Evolutionary conservation across 352 stramenopile genomes (phyloP).

Genomic region (Phytophthora multivora): DNA sequence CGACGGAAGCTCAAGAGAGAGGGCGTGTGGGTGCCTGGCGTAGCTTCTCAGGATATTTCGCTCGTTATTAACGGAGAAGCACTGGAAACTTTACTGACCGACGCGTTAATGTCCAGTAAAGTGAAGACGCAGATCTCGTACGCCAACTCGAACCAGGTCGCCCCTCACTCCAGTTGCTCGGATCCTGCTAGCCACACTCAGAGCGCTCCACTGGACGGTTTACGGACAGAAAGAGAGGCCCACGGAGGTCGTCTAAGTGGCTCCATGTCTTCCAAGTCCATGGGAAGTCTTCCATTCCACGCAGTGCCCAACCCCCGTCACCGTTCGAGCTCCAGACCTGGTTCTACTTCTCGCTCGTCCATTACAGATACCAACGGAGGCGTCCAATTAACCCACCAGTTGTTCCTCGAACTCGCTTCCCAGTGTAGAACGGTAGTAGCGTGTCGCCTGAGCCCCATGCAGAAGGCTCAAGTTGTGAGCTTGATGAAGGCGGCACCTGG

Average conservation of each 20-base stretch:
- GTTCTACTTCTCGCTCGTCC: slow-evolving; percentile 43
- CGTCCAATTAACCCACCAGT: slow-evolving; percentile 50
- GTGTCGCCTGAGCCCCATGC: slow-evolving; percentile 89
- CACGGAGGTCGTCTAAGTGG: slow-evolving; percentile 27
- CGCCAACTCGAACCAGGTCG: slow-evolving; percentile 24
- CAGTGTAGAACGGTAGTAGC: slow-evolving; percentile 89
- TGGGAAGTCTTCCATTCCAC: slow-evolving; percentile 43
- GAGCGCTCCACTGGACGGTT: slow-evolving; percentile 4
- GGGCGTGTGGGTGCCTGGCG: slow-evolving; percentile 78
- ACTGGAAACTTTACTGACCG: slow-evolving; percentile 68
- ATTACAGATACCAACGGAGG: slow-evolving; percentile 21
- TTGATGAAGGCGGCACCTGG: slow-evolving; percentile 89
- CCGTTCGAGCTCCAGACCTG: slow-evolving; percentile 24
- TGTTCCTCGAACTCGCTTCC: slow-evolving; percentile 85
- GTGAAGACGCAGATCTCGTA: slow-evolving; percentile 21
- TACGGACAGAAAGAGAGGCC: slow-evolving; percentile 18
- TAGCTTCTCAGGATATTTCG: slow-evolving; percentile 73
- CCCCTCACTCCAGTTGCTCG: slow-evolving; percentile 7
- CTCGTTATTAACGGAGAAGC: slow-evolving; percentile 86
- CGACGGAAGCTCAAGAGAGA: slow-evolving; percentile 76
- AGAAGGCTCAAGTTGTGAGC: slow-evolving; percentile 94
- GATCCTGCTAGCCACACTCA: slow-evolving; percentile 1
- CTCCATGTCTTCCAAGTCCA: slow-evolving; percentile 58
- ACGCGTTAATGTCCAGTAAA: slow-evolving; percentile 32
- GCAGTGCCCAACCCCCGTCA: slow-evolving; percentile 34